These are phyloP conservation scores for Trypanosoma grayi DNA, from an alignment of 208 protist genomes.

Conservation along the genomic window DNA sequence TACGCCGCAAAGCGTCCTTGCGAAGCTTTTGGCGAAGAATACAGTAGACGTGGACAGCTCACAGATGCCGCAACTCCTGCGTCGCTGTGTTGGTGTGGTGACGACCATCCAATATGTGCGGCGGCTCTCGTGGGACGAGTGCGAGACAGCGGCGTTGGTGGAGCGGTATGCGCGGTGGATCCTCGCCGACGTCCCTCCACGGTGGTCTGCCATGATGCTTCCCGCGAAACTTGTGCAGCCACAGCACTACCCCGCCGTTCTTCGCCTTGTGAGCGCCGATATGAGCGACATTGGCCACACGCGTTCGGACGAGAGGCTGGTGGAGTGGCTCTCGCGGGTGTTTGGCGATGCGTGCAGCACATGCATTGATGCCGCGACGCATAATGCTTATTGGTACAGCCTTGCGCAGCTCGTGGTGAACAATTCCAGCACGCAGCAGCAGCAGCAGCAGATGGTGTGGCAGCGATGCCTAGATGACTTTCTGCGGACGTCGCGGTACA, in stretches of 20 bases:
- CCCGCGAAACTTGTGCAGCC: background rate
- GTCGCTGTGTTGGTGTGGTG: constrained; percentile 25
- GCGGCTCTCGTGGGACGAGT: constrained; percentile 13
- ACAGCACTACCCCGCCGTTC: background rate
- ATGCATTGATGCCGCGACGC: constrained; percentile 16
- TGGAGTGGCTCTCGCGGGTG: constrained; percentile 21
- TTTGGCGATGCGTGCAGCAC: constrained; percentile 16
- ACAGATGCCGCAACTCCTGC: background rate
- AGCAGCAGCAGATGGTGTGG: background rate
- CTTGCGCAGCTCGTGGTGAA: constrained; percentile 26
- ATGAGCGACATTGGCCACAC: constrained; percentile 4
- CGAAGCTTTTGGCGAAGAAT: background rate
- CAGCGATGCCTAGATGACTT: constrained; percentile 39
- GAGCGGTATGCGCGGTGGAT: constrained; percentile 22
- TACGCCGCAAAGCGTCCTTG: constrained; percentile 17
- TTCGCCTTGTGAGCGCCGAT: constrained; percentile 16
- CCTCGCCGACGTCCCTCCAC: constrained; percentile 24
- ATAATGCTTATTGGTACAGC: constrained; percentile 39
- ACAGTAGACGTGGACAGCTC: background rate
- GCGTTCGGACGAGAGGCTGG: constrained; percentile 5
- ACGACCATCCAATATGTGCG: constrained; percentile 16
- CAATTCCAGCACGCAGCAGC: background rate
- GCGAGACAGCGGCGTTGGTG: constrained; percentile 1
- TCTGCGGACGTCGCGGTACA: constrained; percentile 32
- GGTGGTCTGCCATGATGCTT: constrained; percentile 23